Evolutionary conservation across 2,329 filamentous ascomycete species (phyloP), one percentile per base, ranked within the genome.

Genomic region (Knoxdaviesia proteae): DNA sequence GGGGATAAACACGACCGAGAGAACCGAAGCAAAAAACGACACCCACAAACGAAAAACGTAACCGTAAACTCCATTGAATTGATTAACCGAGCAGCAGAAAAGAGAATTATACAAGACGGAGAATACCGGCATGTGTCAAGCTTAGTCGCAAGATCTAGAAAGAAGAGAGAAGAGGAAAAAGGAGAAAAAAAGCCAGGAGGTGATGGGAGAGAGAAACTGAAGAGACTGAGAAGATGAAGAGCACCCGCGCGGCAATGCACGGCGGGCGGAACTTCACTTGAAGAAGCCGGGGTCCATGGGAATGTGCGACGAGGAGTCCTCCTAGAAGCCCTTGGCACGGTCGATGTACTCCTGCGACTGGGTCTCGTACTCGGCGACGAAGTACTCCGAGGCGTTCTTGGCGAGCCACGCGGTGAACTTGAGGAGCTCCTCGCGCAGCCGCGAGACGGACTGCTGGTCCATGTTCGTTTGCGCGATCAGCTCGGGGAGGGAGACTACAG

Each of bases 381-480:
- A 93, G 60, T 90, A 94, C 30, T 71, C 71, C 45, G 74, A 68
- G 9, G 78, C 75, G 52, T 88, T 76, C 51, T 79, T 81, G 46
- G 78, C 73, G 44, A 98, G 67, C 84, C 87, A 98, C 43, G 74
- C 69, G 7, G 80, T 84, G 59, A 98, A 78, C 59, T 86, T 88
- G 50, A 74, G 71, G 10, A 98, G 69, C 57, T 98, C 90, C 53
- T 94, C 84, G 8, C 86, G 79, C 31, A 96, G 73, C 39, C 86
- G 80, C 47, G 79, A 81, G 37, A 94, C 84, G 3, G 86, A 87
- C 57, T 93, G 86, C 42, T 80, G 69, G 54, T 96, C 90, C 86
- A 98, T 94, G 61, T 96, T 96, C 42, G 90, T 98, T 58, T 98
- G 90, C 4, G 87, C 87, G 47, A 96, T 77, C 36, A 96, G 75